These are phyloP conservation scores for Sphaceloma murrayae DNA, from an alignment of 2,329 filamentous ascomycete species.

Conservation along the genomic window DNA sequence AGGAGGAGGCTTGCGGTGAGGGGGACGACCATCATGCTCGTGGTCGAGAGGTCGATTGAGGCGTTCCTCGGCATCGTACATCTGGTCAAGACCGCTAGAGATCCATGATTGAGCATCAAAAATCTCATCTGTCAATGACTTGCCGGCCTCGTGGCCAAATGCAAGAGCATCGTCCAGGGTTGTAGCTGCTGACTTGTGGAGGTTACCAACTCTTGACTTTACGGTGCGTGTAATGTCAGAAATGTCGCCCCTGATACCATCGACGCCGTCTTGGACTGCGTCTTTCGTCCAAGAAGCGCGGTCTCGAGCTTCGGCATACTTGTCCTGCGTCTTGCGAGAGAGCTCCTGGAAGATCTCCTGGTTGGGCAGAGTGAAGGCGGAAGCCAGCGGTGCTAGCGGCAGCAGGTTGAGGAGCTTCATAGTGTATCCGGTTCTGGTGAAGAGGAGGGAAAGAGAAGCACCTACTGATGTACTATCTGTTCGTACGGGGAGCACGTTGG, in stretches of 20 bases:
- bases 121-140: slow-evolving; percentile 33
- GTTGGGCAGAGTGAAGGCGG: slow-evolving; percentile 46
- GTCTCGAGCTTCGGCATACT: slow-evolving; percentile 25
- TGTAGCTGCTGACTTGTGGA: slow-evolving; percentile 27
- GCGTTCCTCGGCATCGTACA: slow-evolving; percentile 28
- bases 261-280: slow-evolving; percentile 27
- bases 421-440: slow-evolving; percentile 18
- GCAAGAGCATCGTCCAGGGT: slow-evolving; percentile 37
- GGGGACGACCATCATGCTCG: slow-evolving; percentile 22
- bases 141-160: slow-evolving; percentile 31
- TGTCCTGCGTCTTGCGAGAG: slow-evolving; percentile 29
- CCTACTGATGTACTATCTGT: neutral
- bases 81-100: slow-evolving; percentile 26
- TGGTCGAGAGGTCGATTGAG: slow-evolving; percentile 23
- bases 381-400: slow-evolving; percentile 40
- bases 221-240: slow-evolving; percentile 22
- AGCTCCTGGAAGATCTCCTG: slow-evolving; percentile 39
- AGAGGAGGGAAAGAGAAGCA: neutral
- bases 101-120: slow-evolving; percentile 43
- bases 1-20: slow-evolving; percentile 26
- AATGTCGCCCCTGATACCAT: slow-evolving; percentile 29
- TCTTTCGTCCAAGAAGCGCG: slow-evolving; percentile 25
- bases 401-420: slow-evolving; percentile 44
- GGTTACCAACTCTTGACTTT: slow-evolving; percentile 20
- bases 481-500: neutral